These are phyloP conservation scores for Pisolithus sp. DNA, from an alignment of 768 basidiomycete genomes.

Conservation along the genomic window DNA sequence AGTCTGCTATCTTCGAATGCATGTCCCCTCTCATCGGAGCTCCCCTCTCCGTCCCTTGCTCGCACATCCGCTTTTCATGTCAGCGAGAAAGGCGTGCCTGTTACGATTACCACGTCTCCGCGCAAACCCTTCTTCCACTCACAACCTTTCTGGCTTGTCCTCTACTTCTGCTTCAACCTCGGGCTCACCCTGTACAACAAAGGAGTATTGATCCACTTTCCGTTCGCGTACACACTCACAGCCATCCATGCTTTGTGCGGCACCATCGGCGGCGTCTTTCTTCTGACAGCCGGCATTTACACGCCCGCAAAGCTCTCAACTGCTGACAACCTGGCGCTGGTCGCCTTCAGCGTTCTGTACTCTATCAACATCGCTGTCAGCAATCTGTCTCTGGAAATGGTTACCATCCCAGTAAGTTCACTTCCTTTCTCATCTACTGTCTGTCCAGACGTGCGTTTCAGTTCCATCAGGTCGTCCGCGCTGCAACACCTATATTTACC, in stretches of 20 bases:
- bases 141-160: slow-evolving; percentile 54
- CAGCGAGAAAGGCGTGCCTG: slow-evolving; percentile 4
- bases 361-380: slow-evolving; percentile 93
- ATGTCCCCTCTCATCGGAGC: slow-evolving; percentile 16
- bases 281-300: slow-evolving; percentile 54
- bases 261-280: slow-evolving; percentile 66
- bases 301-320: slow-evolving; percentile 47
- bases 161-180: slow-evolving; percentile 91
- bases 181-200: slow-evolving; percentile 95
- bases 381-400: slow-evolving; percentile 82
- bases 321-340: slow-evolving; percentile 53
- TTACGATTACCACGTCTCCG: slow-evolving; percentile 7
- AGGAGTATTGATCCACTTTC: slow-evolving; percentile 82
- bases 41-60: slow-evolving; percentile 10
- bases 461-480: slow-evolving; percentile 97
- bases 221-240: slow-evolving; percentile 93
- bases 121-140: slow-evolving; percentile 18
- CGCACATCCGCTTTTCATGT: neutral
- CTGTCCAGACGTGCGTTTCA: slow-evolving; percentile 22
- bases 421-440: neutral
- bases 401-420: slow-evolving; percentile 77
- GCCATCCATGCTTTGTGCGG: slow-evolving; percentile 88
- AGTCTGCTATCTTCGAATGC: slow-evolving; percentile 3
- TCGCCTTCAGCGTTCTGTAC: slow-evolving; percentile 84
- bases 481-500: slow-evolving; percentile 89